Percentiles rank a stretch among this genome's conserved stretches.
Evolutionary conservation across 805 yeast genomes (phyloP).

Genomic region (Nakazawaea wickerhamii): DNA sequence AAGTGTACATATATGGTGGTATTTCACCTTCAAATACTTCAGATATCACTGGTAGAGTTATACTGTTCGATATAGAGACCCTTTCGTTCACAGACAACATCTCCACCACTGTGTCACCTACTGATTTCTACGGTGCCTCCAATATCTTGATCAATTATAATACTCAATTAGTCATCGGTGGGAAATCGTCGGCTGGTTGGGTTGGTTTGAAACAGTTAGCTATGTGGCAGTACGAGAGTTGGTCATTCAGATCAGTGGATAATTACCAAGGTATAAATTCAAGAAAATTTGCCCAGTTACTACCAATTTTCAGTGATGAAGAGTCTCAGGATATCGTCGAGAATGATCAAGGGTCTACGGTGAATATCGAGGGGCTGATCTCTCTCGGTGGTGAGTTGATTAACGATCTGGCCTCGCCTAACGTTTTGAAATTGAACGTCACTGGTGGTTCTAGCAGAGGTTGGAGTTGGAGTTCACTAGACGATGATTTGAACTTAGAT

Average conservation of each 20-base stretch:
- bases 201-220: slow-evolving; percentile 70
- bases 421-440: slow-evolving; percentile 33
- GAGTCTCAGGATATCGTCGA: slow-evolving; percentile 22
- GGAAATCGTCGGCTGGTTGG: slow-evolving; percentile 60
- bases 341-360: slow-evolving; percentile 18
- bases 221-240: slow-evolving; percentile 60
- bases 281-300: slow-evolving; percentile 43
- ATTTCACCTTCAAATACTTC: slow-evolving; percentile 20
- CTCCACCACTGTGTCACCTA: slow-evolving; percentile 47
- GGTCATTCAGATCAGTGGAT: slow-evolving; percentile 51
- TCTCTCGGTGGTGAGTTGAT: slow-evolving; percentile 57
- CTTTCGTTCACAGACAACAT: slow-evolving; percentile 30
- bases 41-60: slow-evolving; percentile 26
- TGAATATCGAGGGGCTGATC: slow-evolving; percentile 36
- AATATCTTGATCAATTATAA: slow-evolving; percentile 37
- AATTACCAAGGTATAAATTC: slow-evolving; percentile 40
- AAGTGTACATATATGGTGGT: slow-evolving; percentile 56
- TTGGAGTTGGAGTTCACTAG: slow-evolving; percentile 39
- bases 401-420: slow-evolving; percentile 35
- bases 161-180: slow-evolving; percentile 58
- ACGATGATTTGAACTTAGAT: slow-evolving; percentile 23
- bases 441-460: slow-evolving; percentile 22
- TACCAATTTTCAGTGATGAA: slow-evolving; percentile 44
- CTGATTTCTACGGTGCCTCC: slow-evolving; percentile 49
- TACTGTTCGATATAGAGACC: slow-evolving; percentile 36